Percentiles rank a stretch among this genome's conserved stretches.
phyloP scores from a whole-genome alignment of 495 filamentous ascomycete genomes.

The Parachaetomium inaequale region DNA sequence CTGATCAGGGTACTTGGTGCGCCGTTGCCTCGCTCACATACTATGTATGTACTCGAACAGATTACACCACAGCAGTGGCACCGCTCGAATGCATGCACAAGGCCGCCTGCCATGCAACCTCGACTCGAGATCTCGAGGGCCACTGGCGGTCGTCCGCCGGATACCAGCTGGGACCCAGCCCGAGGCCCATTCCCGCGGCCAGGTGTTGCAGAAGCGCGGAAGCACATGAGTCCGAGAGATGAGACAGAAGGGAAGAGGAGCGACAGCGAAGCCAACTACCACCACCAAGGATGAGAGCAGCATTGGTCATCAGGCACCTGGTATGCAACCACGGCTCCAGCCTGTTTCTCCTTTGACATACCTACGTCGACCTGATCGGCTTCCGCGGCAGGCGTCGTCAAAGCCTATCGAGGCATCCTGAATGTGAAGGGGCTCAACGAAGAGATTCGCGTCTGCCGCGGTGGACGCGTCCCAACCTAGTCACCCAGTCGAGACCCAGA shows the following conservation, averaged over 20 bases:
- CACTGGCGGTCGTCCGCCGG: slow-evolving; percentile 24
- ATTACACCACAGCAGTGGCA: slow-evolving; percentile 22
- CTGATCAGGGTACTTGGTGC: not conserved
- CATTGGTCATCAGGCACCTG: not conserved
- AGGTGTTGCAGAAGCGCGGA: slow-evolving; percentile 7
- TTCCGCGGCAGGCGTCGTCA: not conserved
- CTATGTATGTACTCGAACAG: slow-evolving; percentile 2
- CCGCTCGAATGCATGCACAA: slow-evolving; percentile 20
- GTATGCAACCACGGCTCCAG: not conserved
- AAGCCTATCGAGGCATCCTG: not conserved
- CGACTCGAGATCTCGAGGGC: not conserved
- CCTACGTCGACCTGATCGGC: not conserved
- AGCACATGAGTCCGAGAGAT: slow-evolving; percentile 5
- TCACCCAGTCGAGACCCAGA: not conserved
- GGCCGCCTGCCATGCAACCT: slow-evolving; percentile 23
- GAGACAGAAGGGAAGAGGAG: not conserved
- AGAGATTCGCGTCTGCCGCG: not conserved
- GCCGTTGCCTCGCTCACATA: slow-evolving; percentile 1
- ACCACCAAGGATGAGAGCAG: not conserved
- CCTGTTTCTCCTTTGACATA: not conserved
- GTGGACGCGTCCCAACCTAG: not conserved
- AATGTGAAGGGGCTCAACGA: not conserved
- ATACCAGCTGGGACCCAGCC: slow-evolving; percentile 22
- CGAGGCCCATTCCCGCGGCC: slow-evolving; percentile 19
- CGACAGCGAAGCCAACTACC: not conserved